Evolutionary conservation across 2,329 filamentous ascomycete species (phyloP).

Genomic region (Monosporascus sp.): DNA sequence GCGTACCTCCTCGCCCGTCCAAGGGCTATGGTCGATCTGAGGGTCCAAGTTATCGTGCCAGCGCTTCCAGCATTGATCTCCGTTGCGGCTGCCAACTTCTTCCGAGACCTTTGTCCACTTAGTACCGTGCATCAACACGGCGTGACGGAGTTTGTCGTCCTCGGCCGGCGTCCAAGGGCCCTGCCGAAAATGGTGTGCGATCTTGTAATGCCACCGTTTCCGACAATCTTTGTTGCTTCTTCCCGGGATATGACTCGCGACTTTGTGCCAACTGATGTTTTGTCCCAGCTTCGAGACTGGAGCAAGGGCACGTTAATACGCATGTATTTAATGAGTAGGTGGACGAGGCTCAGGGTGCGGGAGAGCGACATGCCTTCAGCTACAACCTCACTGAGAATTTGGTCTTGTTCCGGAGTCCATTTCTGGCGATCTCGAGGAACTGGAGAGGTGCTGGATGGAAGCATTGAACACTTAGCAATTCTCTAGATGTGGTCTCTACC

Average conservation of each 20-base stretch:
- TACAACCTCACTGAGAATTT: neutral
- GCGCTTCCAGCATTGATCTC: constrained; percentile 1
- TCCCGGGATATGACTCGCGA: neutral
- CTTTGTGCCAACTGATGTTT: neutral
- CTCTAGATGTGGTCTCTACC: neutral
- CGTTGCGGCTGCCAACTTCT: neutral
- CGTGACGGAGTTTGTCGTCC: neutral
- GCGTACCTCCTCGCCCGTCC: neutral
- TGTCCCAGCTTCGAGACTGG: neutral
- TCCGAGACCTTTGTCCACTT: neutral
- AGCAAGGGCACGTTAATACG: neutral
- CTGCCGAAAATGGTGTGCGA: neutral
- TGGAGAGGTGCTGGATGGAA: neutral
- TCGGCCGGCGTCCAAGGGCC: neutral
- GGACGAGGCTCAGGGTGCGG: neutral
- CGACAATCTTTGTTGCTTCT: constrained; percentile 1
- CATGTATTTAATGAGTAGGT: neutral
- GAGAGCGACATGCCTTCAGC: neutral
- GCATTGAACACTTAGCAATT: neutral
- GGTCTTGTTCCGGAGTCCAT: constrained; percentile 1
- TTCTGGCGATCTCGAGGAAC: neutral
- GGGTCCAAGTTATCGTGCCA: constrained; percentile 1
- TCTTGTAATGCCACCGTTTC: constrained; percentile 1
- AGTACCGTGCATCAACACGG: neutral
- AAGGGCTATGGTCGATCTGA: constrained; percentile 1